These are phyloP conservation scores for Lobosporangium transversale DNA, from an alignment of 192 early-diverging fungal genomes.

Conservation along the genomic window DNA sequence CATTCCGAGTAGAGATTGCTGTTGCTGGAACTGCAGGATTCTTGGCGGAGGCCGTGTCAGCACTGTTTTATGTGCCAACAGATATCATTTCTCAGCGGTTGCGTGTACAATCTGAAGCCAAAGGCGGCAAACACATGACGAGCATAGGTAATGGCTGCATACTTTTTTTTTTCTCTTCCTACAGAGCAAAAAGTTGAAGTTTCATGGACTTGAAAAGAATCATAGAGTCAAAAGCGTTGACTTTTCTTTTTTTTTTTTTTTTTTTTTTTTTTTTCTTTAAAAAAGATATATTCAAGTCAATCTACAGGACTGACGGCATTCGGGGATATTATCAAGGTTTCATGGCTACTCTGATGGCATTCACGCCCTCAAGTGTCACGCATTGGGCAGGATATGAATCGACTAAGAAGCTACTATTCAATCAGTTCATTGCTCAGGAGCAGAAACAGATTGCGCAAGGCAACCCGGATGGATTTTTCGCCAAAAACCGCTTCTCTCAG, in stretches of 20 bases:
- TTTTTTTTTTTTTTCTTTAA: background rate
- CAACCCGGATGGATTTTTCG: conserved; percentile 29
- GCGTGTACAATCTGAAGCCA: conserved; percentile 45
- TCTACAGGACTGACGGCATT: conserved; percentile 43
- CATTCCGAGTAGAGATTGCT: conserved; percentile 46
- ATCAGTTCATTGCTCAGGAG: conserved; percentile 28
- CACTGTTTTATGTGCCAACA: conserved; percentile 39
- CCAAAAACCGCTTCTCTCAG: conserved; percentile 34
- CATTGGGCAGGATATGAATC: conserved; percentile 50
- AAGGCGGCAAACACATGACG: conserved; percentile 27
- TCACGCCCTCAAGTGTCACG: conserved; percentile 32
- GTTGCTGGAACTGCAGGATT: conserved; percentile 50
- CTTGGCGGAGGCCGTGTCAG: conserved; percentile 38
- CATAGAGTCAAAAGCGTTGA: no score
- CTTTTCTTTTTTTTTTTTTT: background rate
- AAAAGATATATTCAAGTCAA: conserved; percentile 35
- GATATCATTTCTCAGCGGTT: conserved; percentile 49
- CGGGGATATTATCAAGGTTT: conserved; percentile 50
- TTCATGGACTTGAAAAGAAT: background rate
- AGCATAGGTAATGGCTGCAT: conserved; percentile 24
- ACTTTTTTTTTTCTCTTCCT: background rate
- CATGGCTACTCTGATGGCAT: conserved; percentile 33
- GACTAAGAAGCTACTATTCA: conserved; percentile 36
- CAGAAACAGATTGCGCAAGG: conserved; percentile 13
- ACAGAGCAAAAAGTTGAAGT: no score